These are phyloP conservation scores for Globisporangium acanthophoron DNA, from an alignment of 352 stramenopile species.

Conservation along the genomic window DNA sequence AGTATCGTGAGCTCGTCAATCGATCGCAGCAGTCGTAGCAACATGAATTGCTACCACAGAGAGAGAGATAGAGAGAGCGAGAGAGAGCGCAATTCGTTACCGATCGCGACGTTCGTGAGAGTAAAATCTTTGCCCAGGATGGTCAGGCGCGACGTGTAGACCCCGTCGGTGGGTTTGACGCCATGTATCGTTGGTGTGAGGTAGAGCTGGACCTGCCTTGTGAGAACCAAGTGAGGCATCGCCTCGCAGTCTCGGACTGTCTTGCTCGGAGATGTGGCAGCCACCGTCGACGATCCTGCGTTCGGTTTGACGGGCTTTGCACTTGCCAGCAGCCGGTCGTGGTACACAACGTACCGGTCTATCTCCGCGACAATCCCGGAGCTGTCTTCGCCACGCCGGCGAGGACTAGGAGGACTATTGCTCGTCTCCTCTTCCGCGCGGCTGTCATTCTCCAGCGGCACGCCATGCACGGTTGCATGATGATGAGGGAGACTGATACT, in stretches of 20 bases:
- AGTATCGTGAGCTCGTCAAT: not conserved
- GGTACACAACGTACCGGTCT: constrained; percentile 13
- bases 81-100: constrained; percentile 15
- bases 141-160: constrained; percentile 58
- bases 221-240: constrained; percentile 13
- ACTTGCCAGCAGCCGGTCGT: not conserved
- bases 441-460: not conserved
- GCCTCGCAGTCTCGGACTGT: not conserved
- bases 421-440: constrained; percentile 5
- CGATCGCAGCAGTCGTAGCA: not conserved
- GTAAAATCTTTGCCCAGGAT: constrained; percentile 54
- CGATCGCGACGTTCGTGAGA: constrained; percentile 35
- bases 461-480: constrained; percentile 8
- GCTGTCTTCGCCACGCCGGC: constrained; percentile 2
- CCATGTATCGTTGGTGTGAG: constrained; percentile 34
- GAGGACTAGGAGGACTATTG: not conserved
- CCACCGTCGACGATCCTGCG: not conserved
- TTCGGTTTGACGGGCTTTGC: not conserved
- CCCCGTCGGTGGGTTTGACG: constrained; percentile 40
- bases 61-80: too few relatives aligned
- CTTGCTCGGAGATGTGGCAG: not conserved
- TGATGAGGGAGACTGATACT: constrained; percentile 42
- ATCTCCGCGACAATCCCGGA: constrained; percentile 6
- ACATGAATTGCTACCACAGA: not conserved
- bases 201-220: constrained; percentile 38